Percentiles rank a stretch among this genome's conserved stretches.
Conservation (phyloP, 1,139 yeast species). For the Candida dubliniensis region DNA sequence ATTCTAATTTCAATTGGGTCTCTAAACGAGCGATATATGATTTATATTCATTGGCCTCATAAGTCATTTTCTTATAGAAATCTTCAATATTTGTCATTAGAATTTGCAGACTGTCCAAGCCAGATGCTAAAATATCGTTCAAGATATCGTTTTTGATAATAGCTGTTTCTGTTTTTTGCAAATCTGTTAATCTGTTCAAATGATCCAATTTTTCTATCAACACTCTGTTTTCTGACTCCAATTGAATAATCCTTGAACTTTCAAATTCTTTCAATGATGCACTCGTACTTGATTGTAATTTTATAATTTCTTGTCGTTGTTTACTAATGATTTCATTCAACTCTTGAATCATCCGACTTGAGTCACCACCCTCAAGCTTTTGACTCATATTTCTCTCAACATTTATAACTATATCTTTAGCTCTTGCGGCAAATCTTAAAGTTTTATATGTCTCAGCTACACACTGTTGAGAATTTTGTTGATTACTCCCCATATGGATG, state of each 20-base stretch:
- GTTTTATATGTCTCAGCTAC: slow-evolving; percentile 83
- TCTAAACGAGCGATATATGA: slow-evolving; percentile 66
- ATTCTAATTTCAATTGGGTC: slow-evolving; percentile 42
- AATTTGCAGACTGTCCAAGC: slow-evolving; percentile 32
- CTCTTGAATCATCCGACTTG: slow-evolving; percentile 47
- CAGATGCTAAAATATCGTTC: slow-evolving; percentile 48
- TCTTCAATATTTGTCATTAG: slow-evolving; percentile 50
- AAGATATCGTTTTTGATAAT: slow-evolving; percentile 55
- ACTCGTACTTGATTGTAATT: slow-evolving; percentile 19
- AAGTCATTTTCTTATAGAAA: slow-evolving; percentile 41
- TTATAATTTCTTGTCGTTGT: slow-evolving; percentile 42
- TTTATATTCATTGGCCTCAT: slow-evolving; percentile 61
- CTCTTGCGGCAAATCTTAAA: slow-evolving; percentile 87
- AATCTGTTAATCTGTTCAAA: slow-evolving; percentile 59
- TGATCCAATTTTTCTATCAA: slow-evolving; percentile 71
- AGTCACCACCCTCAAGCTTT: slow-evolving; percentile 30
- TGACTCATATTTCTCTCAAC: slow-evolving; percentile 56
- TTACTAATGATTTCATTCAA: slow-evolving; percentile 45
- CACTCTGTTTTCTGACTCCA: slow-evolving; percentile 61
- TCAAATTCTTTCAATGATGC: slow-evolving; percentile 8
- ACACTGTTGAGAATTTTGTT: slow-evolving; percentile 37
- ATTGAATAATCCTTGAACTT: slow-evolving; percentile 33
- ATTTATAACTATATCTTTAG: slow-evolving; percentile 75
- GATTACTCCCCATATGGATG: slow-evolving; percentile 55
- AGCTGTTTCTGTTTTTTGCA: slow-evolving; percentile 54